Base-by-base conservation (phyloP, 164 flowering plant species). In the Aristolochia contorta region DNA sequence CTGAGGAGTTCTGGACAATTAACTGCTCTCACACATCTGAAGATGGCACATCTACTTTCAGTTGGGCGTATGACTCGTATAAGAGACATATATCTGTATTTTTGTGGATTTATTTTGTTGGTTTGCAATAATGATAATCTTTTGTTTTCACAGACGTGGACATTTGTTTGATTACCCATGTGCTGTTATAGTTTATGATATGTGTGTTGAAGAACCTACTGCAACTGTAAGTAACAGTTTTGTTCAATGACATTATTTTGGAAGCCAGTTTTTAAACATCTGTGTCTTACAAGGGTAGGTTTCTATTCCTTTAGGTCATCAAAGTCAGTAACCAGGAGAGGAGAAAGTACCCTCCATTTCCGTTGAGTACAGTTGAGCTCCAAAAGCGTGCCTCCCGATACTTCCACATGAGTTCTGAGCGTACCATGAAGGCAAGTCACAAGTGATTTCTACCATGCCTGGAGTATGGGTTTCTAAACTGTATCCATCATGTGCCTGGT, bases 341-440 rank as follows among this genome's bases (percentile, higher is more conserved):
- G 69, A 69, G 69, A 62, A 91, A 91, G 72, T 75, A 88, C 70
- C 93, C 97, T 63, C 99, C 99, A 27, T 65, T 85, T 69, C 99
- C 99, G 61, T 69, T 94, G 73, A 94, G 77, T 71, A 94, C 99
- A 20, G 79, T 94, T 71, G 97, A 94, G 80, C 91, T 94, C 69
- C 96, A 91, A 69, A 91, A 91, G 61, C 97, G 99, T 66, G 96
- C 99, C 63, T 94, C 99, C 14, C 74, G 92, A 58, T 94, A 86
- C 73, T 91, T 88, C 60, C 73, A 86, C 53, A 84, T 94, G 91
- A 91, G 99, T 74, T 86, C 99, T 61, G 96, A 88, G 59, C 91
- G 83, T 15, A 91, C 99, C 27, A 94, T 94, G 99, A 94, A 94
- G 95, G 98, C 82, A 32, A 62, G 64, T 23, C 32, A 21, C 52